Base-by-base conservation (phyloP, 768 basidiomycete species). In the Russula olivacea region DNA sequence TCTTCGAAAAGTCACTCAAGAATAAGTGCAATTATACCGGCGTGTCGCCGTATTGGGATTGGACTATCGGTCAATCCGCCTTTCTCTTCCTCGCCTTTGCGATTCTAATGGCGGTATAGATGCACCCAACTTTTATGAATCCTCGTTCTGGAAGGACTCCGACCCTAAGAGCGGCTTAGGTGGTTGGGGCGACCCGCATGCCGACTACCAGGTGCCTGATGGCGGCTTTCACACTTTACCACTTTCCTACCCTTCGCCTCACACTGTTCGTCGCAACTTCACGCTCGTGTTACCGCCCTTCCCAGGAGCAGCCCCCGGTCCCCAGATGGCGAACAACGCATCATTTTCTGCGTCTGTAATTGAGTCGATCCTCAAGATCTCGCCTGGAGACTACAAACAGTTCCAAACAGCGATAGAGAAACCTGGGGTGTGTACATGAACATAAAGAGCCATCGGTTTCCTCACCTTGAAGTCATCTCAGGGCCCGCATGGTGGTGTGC, bases 241-340 rank as follows among this genome's bases (percentile, higher is more conserved):
- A 9, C 61, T 72, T 17, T 68, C 74, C 8, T 76, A 76, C 48
- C 75, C 75, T 19, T 63, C 64, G n/a, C 71, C 72, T 43, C 75
- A 76, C 64, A 66, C 50, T 21, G n/a, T 76, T 28, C 73, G 75
- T n/a, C 70, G 76, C 9, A 74, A 72, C 55, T 77, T 70, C 67
- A 72, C 72, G 1, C 69, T 73, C 11, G 68, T 71, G 3, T 14
- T 14, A 5, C 38, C 38, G 0, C 38, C 38, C 38, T 7, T 7
- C 6, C 38, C 14, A 2, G 38, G 38, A 14, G 38, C 15, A 0
- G 15, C 6, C 6, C 38, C 38, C 6, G 38, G 14, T 4, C 15
- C 38, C 14, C 38, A 6, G 38, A 2, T 12, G 69, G 0, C 62
- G 28, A 74, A 69, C 28, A 74, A 73, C 52, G 58, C 58, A 36